Base-by-base conservation (phyloP, 148 eudicot genomes). In the Bassia scoparia region DNA sequence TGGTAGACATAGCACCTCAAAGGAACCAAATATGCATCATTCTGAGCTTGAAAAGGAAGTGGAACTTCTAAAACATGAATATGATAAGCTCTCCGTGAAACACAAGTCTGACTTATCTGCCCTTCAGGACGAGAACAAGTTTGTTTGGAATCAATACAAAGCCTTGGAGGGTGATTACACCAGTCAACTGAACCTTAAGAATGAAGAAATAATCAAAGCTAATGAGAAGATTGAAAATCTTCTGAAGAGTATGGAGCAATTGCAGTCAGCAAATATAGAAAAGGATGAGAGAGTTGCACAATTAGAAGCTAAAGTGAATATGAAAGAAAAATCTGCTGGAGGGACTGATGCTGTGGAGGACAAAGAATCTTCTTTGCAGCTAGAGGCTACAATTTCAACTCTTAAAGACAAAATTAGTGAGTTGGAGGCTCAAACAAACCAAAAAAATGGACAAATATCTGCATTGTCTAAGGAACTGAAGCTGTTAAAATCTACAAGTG, bases 101-200 rank as follows among this genome's bases (percentile, higher is more conserved):
- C 74, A 71, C 73, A 82, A 58, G 69, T 70, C 84, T 52, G 86
- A 90, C 48, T 68, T 86, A 55, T 69, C 87, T 67, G 88, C 91
- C 18, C 88, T 91, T 52, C 68, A 74, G 77, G 78, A 83, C 15
- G 91, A 91, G 85, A 87, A 80, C 77, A 76, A 85, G 26, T 85
- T 89, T 67, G 84, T 84, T 20, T 90, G 96, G 96, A 89, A 85
- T 79, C 96, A 89, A 74, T 85, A 75, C 66, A 82, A 79, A 54
- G 84, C 38, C 76, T 80, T 79, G 86, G 96, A 92, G 85, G 75
- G 54, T 55, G 76, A 75, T 26, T 74, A 68, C 49, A 66, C 77
- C 27, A 74, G 54, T 69, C 80, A 76, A 74, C 79, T 89, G 68
- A 74, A 68, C 60, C 74, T 38, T 31, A 89, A 88, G 79, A 70